Evolutionary conservation across 2,329 filamentous ascomycete genomes (phyloP), one percentile per base, ranked within the genome.

Genomic region (Sporothrix curviconia): DNA sequence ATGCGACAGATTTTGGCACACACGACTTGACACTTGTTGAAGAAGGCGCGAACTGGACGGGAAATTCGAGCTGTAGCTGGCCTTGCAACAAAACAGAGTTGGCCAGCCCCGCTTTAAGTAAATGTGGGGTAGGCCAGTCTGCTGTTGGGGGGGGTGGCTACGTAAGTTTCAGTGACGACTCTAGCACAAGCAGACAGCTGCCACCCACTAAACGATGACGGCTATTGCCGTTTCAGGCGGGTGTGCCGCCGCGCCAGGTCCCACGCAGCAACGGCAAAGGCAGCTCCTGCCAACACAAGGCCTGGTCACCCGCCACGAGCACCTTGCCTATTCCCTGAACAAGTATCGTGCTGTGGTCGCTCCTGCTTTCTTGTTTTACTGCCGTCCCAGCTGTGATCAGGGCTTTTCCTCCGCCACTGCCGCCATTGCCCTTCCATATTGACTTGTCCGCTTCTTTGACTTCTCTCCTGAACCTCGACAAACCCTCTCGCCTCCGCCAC

Each of bases 121-220:
- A 47, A 47, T 49, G 53, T 56, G 53, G 53, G 53, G 53, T 49
- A 28, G 34, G 17, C 46, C 46, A 49, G 46, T 49, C n/a, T 51
- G 47, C 47, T 15, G 34, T 25, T 28, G 40, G 25, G 42, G n/a
- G 19, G 12, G 25, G 19, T 34, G 17, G 44, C 44, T 34, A 24
- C 25, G 43, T 47, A 47, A 32, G 28, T 47, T 32, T 30, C 28
- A 49, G 30, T 17, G 14, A 15, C 9, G 19, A 39, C 32, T 32
- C 28, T 5, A 32, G 28, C 28, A 32, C 5, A 32, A 32, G 28
- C 11, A 22, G 42, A 22, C 42, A 43, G 44, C 50, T 24, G 54
- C 44, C 54, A 56, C 54, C 34, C 7, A 19, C 40, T 49, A 34
- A 42, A 28, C 43, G 40, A 55, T 55, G 52, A 55, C 51, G 51